These are phyloP conservation scores for Candida methanosorbosa DNA, from an alignment of 805 yeast genomes.

Conservation along the genomic window DNA sequence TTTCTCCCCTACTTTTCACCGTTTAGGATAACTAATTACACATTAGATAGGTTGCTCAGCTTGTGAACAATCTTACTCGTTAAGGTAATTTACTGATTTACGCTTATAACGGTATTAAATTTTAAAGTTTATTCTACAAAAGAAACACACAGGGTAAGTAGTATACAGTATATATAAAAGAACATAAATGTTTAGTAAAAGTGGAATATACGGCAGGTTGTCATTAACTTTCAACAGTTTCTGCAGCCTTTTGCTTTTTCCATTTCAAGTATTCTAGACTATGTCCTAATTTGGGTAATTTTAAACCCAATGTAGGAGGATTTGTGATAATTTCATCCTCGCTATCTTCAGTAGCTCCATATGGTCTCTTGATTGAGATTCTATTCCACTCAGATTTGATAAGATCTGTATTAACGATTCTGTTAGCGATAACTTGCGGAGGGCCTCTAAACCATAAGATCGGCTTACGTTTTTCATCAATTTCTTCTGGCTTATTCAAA, in stretches of 20 bases:
- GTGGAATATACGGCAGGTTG: no score
- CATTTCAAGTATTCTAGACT: slow-evolving; percentile 58
- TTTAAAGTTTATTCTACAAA: no score
- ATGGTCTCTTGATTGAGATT: background rate
- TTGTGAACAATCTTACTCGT: no score
- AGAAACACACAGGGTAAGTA: no score
- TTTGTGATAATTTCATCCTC: slow-evolving; percentile 5
- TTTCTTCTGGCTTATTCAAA: slow-evolving; percentile 10
- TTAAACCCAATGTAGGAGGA: slow-evolving; percentile 7
- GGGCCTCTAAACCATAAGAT: slow-evolving; percentile 65
- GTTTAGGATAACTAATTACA: no score
- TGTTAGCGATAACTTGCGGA: slow-evolving; percentile 37
- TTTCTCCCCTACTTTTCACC: no score
- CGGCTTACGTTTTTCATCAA: slow-evolving; percentile 19
- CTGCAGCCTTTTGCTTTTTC: slow-evolving; percentile 19
- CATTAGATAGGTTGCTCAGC: no score
- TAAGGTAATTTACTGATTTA: no score
- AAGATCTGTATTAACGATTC: slow-evolving; percentile 23
- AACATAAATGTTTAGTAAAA: no score
- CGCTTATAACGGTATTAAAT: no score
- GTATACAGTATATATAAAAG: no score
- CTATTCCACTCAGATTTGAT: slow-evolving; percentile 2
- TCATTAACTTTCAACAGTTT: no score
- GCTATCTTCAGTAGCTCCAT: slow-evolving; percentile 2
- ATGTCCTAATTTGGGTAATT: slow-evolving; percentile 44